phyloP scores from a whole-genome alignment of 2,329 filamentous ascomycete genomes.

The Cladosporium velox region DNA sequence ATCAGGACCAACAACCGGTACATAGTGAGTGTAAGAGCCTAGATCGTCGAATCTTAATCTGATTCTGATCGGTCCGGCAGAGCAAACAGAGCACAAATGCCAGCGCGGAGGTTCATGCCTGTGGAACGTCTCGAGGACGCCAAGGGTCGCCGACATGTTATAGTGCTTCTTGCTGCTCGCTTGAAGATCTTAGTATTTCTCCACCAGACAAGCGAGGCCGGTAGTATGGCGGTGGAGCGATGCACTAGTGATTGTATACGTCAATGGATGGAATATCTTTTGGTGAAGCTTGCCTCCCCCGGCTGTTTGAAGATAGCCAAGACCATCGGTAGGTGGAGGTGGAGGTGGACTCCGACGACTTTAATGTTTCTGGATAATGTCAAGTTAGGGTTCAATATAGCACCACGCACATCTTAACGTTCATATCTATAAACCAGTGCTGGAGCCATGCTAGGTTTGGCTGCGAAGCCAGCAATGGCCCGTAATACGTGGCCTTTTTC shows the following conservation, averaged over 20 bases:
- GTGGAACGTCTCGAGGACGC: background rate
- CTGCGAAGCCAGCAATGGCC: too few relatives aligned
- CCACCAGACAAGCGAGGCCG: background rate
- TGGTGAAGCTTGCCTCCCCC: background rate
- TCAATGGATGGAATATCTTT: background rate
- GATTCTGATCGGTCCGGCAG: background rate
- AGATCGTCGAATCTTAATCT: background rate
- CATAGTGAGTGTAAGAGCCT: background rate
- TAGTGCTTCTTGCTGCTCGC: background rate
- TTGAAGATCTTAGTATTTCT: background rate
- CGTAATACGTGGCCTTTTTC: too few relatives aligned
- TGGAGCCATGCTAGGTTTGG: too few relatives aligned
- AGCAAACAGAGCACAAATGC: background rate
- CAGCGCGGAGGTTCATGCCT: background rate
- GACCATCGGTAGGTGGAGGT: constrained; percentile 11
- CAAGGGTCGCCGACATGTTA: background rate
- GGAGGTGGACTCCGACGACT: background rate
- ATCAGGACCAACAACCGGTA: background rate
- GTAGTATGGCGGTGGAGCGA: background rate
- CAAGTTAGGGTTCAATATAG: background rate
- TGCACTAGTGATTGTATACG: background rate
- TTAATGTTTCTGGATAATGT: background rate
- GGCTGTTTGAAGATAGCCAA: background rate
- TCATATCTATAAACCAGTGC: too few relatives aligned
- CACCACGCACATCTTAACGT: background rate